Base-by-base conservation (phyloP, 192 early-diverging fungal species). In the Rhizoclosmatium sp. region DNA sequence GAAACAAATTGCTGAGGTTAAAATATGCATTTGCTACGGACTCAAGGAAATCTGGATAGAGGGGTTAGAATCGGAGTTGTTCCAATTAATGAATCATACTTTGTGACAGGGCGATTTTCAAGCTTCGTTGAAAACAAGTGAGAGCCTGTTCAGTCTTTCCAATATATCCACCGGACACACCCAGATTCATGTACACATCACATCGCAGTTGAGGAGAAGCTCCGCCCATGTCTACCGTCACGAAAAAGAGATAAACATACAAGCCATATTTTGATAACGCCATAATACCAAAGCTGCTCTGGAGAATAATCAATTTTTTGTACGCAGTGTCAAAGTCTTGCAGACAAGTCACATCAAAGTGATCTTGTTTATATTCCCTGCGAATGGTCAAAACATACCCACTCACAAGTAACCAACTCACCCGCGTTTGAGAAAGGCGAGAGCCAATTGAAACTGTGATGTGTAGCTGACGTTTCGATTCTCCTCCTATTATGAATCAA, bases 171-270 rank as follows among this genome's bases (percentile, higher is more conserved):
- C 10, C 61, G 31, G 45, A 21, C 4, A 75, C 62, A 4, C 73
- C 73, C 59, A 75, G 46, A 45, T 75, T 75, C 73, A 75, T 64
- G 5, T 62, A 31, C 12, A 75, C 60, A 45, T 75, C 73, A 23
- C 73, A 51, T 41, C 60, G 58, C 56, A 69, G 5, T 45, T 47
- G 9, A n/a, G 67, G 42, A 4, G 67, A 14, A 44, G 44, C 12
- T 69, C 46, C 62, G n/a, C 40, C 60, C 39, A 62, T 75, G 9
- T 44, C 60, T 64, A 14, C 23, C 39, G 46, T 47, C 7, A 19
- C 19, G n/a, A 16, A 69, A 19, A 69, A 23, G n/a, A 16, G 10
- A 3, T 21, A 47, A 16, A 12, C 51, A 54, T 12, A 16, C 16
- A 7, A 54, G 16, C 5, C 51, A 54, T 54, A 12, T 16, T 16